These are phyloP conservation scores for Dendrocalamus latiflorus DNA, from an alignment of 202 grass and related monocot species.

Conservation along the genomic window DNA sequence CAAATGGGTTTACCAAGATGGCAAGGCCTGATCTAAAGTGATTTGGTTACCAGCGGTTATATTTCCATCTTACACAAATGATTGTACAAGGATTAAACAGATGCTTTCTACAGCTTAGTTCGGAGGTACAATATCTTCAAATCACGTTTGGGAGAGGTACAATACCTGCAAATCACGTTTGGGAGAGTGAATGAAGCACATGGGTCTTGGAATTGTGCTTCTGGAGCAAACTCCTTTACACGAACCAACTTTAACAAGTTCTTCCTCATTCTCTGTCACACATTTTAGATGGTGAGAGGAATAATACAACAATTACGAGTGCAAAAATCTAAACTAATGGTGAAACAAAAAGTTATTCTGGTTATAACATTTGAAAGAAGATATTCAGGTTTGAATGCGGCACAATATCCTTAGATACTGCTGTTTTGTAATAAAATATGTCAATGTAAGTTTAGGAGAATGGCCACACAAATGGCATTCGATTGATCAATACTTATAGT, in stretches of 20 bases:
- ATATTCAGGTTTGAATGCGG: not conserved
- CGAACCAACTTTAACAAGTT: no score
- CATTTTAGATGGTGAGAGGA: conserved; percentile 20
- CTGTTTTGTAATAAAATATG: not conserved
- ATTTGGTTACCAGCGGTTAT: not conserved
- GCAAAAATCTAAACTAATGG: not conserved
- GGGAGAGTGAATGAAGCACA: conserved; percentile 68
- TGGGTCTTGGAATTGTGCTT: conserved; percentile 81
- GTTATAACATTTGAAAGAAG: not conserved
- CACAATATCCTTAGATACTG: no score
- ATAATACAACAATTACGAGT: not conserved
- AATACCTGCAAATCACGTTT: no score
- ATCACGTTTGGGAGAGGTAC: conserved; percentile 95
- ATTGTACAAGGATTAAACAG: not conserved
- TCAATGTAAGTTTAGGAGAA: not conserved
- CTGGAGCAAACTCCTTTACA: conserved; percentile 87
- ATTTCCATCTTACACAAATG: not conserved
- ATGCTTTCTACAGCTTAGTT: not conserved
- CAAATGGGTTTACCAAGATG: not conserved
- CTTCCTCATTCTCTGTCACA: conserved; percentile 92
- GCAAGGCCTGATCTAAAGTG: no score
- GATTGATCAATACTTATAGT: no score
- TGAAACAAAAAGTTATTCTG: conserved; percentile 6
- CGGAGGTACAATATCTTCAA: conserved; percentile 58
- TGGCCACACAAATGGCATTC: no score